phyloP scores from a whole-genome alignment of 2,329 filamentous ascomycete species.

The Aspergillus clavatus region DNA sequence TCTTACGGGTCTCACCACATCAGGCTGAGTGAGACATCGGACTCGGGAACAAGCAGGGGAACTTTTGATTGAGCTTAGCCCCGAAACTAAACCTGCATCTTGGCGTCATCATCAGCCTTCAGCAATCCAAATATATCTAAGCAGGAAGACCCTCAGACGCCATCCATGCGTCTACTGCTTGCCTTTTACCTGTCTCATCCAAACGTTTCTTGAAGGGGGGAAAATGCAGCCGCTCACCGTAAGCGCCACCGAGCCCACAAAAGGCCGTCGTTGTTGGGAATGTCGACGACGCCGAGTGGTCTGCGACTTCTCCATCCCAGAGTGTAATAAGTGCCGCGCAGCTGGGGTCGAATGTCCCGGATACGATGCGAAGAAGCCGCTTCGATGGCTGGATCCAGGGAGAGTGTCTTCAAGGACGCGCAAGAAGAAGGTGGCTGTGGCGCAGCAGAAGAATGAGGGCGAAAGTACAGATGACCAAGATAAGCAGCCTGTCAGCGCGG shows the following conservation, averaged over 20 bases:
- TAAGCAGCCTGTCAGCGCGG: too few species aligned
- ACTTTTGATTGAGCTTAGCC: background rate
- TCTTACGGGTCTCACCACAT: too few species aligned
- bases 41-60: too few species aligned
- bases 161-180: background rate
- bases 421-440: too few species aligned
- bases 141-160: background rate
- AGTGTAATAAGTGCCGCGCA: slow-evolving; percentile 5
- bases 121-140: background rate
- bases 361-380: slow-evolving; percentile 8
- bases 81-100: background rate
- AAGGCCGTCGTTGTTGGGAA: slow-evolving; percentile 7
- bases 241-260: too few species aligned
- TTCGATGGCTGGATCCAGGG: slow-evolving; percentile 4
- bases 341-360: slow-evolving; percentile 6
- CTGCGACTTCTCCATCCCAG: slow-evolving; percentile 4
- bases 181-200: too few species aligned
- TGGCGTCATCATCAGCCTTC: background rate
- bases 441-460: too few species aligned
- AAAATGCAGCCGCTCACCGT: too few species aligned
- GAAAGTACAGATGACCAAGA: too few species aligned
- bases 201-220: too few species aligned
- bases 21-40: too few species aligned
- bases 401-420: slow-evolving; percentile 1
- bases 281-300: slow-evolving; percentile 8